Conservation (phyloP, 805 yeast species). For the Saccharomycopsis schoenii region DNA sequence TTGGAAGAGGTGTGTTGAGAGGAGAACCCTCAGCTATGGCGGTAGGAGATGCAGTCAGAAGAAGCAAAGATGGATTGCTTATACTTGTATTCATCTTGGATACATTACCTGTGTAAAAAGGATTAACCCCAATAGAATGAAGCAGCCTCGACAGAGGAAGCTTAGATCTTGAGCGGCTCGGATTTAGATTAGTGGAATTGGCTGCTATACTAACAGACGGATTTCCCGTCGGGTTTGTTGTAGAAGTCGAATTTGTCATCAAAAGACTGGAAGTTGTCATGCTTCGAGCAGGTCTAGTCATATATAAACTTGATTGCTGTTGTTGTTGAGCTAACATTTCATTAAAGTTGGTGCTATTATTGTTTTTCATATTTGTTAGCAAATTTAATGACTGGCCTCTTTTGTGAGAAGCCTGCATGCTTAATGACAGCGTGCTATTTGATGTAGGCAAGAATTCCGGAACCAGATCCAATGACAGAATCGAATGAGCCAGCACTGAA, state of each 20-base stretch:
- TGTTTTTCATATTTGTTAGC: neutral
- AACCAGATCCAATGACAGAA: slow-evolving; percentile 13
- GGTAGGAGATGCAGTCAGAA: neutral
- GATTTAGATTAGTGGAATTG: neutral
- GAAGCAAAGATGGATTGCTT: slow-evolving; percentile 1
- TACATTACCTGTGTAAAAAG: neutral
- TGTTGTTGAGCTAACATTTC: slow-evolving; percentile 7
- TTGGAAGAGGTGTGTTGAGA: slow-evolving; percentile 5
- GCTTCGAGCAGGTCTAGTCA: slow-evolving; percentile 12
- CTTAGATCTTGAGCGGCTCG: slow-evolving; percentile 1
- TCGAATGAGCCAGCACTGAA: slow-evolving; percentile 13
- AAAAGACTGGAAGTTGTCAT: slow-evolving; percentile 5
- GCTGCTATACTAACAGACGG: neutral
- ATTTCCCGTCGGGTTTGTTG: neutral
- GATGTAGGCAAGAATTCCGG: slow-evolving; percentile 13
- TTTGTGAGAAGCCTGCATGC: neutral
- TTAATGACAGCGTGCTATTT: slow-evolving; percentile 3
- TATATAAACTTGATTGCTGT: slow-evolving; percentile 11
- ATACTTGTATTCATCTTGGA: neutral
- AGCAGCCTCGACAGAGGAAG: slow-evolving; percentile 1
- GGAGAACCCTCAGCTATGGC: slow-evolving; percentile 1
- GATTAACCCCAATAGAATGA: neutral
- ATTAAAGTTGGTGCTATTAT: neutral
- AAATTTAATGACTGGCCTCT: slow-evolving; percentile 3
- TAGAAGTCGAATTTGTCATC: neutral